phyloP scores from a whole-genome alignment of 208 protist species.

The Crithidia expoeki region DNA sequence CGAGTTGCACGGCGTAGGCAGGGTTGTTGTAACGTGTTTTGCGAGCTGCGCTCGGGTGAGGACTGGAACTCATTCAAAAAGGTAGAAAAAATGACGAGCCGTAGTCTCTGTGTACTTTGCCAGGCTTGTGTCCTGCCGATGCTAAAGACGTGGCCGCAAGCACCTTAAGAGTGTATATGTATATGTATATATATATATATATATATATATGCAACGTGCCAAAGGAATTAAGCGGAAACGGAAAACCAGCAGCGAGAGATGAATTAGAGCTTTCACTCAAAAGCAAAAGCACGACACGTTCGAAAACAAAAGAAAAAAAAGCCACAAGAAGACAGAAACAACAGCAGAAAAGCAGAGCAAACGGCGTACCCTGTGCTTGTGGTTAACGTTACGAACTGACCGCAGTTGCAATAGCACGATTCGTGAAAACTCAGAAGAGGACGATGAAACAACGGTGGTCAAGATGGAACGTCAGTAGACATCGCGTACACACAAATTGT shows the following conservation, averaged over 20 bases:
- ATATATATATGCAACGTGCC: neutral
- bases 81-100: constrained; percentile 14
- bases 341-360: too few species aligned
- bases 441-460: too few species aligned
- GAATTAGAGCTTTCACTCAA: neutral
- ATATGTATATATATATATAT: neutral
- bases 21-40: neutral
- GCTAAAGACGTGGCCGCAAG: neutral
- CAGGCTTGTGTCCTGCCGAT: neutral
- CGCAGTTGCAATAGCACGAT: too few species aligned
- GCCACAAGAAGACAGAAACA: neutral
- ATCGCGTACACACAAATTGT: too few species aligned
- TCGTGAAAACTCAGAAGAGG: too few species aligned
- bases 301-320: neutral
- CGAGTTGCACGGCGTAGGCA: constrained; percentile 2
- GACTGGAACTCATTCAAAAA: neutral
- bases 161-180: neutral
- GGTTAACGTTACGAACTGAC: too few species aligned
- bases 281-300: neutral
- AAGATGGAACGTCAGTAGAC: too few species aligned
- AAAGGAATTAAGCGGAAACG: neutral
- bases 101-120: neutral
- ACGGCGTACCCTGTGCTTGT: too few species aligned
- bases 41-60: neutral
- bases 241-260: neutral